These are phyloP conservation scores for Phaeosphaeriaceae sp. DNA, from an alignment of 2,329 filamentous ascomycete species.

Conservation along the genomic window DNA sequence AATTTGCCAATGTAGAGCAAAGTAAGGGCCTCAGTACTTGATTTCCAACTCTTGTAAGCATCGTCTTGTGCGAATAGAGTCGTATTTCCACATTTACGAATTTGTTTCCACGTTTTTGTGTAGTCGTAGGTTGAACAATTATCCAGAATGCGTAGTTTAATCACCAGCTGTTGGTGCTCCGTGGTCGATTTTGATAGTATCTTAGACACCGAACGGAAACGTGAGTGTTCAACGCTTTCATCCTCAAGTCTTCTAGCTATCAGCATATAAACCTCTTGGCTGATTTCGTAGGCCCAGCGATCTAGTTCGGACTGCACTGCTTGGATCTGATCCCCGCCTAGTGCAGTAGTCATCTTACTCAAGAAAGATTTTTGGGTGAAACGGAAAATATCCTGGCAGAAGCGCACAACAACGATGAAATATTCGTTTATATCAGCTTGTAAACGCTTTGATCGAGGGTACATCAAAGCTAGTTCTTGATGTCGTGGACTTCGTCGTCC, in stretches of 20 bases:
- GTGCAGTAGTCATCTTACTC: background rate
- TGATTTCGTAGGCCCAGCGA: background rate
- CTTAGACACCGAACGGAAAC: background rate
- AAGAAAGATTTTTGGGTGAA: background rate
- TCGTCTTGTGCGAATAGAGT: background rate
- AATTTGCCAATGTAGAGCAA: conserved; percentile 51
- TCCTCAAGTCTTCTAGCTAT: too few species aligned
- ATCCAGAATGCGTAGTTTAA: background rate
- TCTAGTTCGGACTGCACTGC: background rate
- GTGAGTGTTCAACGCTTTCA: background rate
- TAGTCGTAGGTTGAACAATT: background rate
- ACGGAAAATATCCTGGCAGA: background rate
- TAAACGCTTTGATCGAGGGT: conserved; percentile 48
- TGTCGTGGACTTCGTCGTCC: conserved; percentile 52
- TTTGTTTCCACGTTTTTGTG: background rate
- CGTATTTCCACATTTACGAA: background rate
- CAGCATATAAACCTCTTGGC: too few species aligned
- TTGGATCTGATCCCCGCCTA: background rate
- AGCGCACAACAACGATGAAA: conserved; percentile 48
- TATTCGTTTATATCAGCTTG: conserved; percentile 52
- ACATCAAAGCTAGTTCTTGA: conserved; percentile 49
- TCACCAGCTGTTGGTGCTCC: background rate
- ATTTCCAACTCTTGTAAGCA: background rate
- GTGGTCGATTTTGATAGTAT: background rate
- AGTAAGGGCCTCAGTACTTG: conserved; percentile 15